A percentile compares a stretch with the other conserved stretches of the same genome.
Evolutionary conservation across 2,329 filamentous ascomycete species (phyloP).

Genomic region (Fusarium xylarioides): DNA sequence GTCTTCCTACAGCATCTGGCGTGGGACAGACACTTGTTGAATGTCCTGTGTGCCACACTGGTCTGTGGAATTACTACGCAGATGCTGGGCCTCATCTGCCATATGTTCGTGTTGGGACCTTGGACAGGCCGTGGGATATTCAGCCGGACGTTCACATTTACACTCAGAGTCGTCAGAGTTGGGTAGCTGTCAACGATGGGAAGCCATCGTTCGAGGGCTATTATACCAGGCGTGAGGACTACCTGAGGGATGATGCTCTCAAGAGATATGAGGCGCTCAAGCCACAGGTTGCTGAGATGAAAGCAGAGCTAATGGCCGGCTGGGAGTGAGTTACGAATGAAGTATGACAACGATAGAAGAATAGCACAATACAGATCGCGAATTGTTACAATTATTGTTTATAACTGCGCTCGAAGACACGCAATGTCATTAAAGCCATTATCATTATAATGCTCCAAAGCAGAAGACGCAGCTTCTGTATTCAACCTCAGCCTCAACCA

Average conservation of each 20-base stretch:
- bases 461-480: conserved; percentile 37
- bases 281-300: conserved; percentile 30
- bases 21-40: conserved; percentile 52
- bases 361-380: neutral
- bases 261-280: conserved; percentile 43
- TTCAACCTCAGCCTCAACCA: conserved; percentile 30
- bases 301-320: conserved; percentile 21
- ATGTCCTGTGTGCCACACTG: conserved; percentile 54
- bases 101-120: conserved; percentile 56
- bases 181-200: conserved; percentile 49
- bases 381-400: neutral
- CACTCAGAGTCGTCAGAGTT: conserved; percentile 50
- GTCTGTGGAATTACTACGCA: conserved; percentile 55
- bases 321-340: neutral
- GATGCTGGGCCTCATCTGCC: conserved; percentile 44
- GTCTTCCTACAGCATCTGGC: conserved; percentile 52
- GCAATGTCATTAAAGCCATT: conserved; percentile 22
- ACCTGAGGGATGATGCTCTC: conserved; percentile 48
- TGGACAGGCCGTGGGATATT: conserved; percentile 51
- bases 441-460: conserved; percentile 18
- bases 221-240: conserved; percentile 45
- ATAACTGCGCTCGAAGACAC: neutral
- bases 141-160: conserved; percentile 59
- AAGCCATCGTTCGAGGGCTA: conserved; percentile 50
- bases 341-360: neutral